phyloP scores from a whole-genome alignment of 805 yeast species.

The Brettanomyces custersianus region DNA sequence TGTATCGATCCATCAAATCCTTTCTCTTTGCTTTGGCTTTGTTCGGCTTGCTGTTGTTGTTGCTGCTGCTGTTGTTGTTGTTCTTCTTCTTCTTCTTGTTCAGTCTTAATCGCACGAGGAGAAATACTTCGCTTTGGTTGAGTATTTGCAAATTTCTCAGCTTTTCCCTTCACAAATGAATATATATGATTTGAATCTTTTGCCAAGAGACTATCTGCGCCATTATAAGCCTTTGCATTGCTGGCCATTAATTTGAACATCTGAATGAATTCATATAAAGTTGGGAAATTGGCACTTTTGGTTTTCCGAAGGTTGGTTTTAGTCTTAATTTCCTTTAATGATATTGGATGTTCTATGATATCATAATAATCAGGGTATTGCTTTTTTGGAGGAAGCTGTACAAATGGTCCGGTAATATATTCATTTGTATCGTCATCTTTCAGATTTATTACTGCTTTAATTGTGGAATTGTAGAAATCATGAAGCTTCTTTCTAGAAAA shows the following conservation, averaged over 20 bases:
- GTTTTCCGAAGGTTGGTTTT: conserved; percentile 17
- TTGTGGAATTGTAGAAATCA: conserved; percentile 4
- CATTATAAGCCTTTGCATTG: conserved; percentile 69
- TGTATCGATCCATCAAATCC: neutral
- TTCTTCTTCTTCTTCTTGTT: neutral
- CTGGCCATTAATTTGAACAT: conserved; percentile 59
- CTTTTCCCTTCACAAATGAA: conserved; percentile 45
- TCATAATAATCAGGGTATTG: conserved; percentile 71
- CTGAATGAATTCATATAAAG: conserved; percentile 35
- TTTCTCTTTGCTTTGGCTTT: neutral
- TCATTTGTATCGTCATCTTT: conserved; percentile 14
- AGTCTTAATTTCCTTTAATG: conserved; percentile 55
- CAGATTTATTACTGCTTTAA: conserved; percentile 6
- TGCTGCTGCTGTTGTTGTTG: neutral
- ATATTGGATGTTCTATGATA: conserved; percentile 54
- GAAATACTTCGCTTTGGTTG: neutral
- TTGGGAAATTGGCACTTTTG: conserved; percentile 22
- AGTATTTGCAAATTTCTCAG: conserved; percentile 26
- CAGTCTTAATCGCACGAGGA: neutral
- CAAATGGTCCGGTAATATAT: conserved; percentile 40
- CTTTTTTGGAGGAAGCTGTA: conserved; percentile 62
- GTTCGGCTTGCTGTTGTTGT: neutral
- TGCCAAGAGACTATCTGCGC: conserved; percentile 54
- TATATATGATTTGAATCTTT: conserved; percentile 50
- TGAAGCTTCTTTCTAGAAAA: conserved; percentile 2